A percentile compares a stretch with the other conserved stretches of the same genome.
phyloP scores from a whole-genome alignment of 2,329 filamentous ascomycete species.

The Arthrocladium fulminans region DNA sequence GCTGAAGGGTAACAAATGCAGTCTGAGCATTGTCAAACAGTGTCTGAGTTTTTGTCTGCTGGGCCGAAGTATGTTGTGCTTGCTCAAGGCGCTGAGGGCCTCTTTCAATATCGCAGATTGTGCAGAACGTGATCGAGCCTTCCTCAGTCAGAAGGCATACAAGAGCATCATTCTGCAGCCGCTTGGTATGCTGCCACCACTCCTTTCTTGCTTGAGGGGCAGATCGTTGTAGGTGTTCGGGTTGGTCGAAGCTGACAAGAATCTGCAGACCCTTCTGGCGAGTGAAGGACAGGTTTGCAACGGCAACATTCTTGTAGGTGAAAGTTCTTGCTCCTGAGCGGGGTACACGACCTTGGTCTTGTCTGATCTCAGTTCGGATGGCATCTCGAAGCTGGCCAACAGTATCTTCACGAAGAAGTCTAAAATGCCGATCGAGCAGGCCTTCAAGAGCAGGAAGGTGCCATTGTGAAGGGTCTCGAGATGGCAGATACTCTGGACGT shows the following conservation, averaged over 20 bases:
- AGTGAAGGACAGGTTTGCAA: conserved; percentile 30
- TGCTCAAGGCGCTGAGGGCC: no score
- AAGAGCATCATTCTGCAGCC: conserved; percentile 43
- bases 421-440: conserved; percentile 45
- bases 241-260: conserved; percentile 40
- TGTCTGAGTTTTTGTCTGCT: no score
- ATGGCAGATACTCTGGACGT: conserved; percentile 27
- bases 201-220: conserved; percentile 29
- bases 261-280: conserved; percentile 37
- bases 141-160: conserved; percentile 39
- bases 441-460: conserved; percentile 37
- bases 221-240: conserved; percentile 24
- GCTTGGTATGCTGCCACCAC: conserved; percentile 45
- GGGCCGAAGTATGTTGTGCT: no score
- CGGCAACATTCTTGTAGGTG: conserved; percentile 27
- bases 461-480: conserved; percentile 27
- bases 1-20: neutral
- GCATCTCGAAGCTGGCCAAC: conserved; percentile 46
- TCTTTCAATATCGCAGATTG: no score
- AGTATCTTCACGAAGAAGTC: conserved; percentile 48
- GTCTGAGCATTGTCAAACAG: no score
- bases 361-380: conserved; percentile 24
- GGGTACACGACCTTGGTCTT: no score
- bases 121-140: conserved; percentile 24
- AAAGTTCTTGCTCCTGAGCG: no score